Base-by-base conservation (phyloP, 768 basidiomycete genomes). In the Lactifluus pinguis region DNA sequence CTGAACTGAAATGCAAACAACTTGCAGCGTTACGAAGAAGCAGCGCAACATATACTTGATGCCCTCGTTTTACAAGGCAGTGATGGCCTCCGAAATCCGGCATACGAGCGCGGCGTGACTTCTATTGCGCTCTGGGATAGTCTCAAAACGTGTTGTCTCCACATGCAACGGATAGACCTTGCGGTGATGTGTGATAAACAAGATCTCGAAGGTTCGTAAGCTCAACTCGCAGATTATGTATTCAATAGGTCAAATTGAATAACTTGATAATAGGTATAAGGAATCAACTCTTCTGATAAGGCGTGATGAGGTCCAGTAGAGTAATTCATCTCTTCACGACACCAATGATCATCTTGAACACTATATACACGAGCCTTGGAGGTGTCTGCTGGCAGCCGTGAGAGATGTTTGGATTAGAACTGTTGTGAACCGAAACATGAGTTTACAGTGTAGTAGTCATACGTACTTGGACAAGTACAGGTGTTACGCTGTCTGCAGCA, bases 51-150 rank as follows among this genome's bases (percentile, higher is more conserved):
- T 63, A 85, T 97, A 49, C 76, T 98, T 9, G 92, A 95, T 69
- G 94, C 95, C 6, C 79, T 99, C 2, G 79, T 87, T 42, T 75
- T 98, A 29, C 97, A 99, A 72, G 90, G 95, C 62, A 83, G 82
- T 52, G 95, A 98, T 66, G 81, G 85, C 9, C 78, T 86, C n/a
- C 68, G 68, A n/a, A 79, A 76, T 3, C 67, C 72, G 61, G 79
- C 80, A 54, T 78, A 82, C 54, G 76, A 74, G 45, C 84, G 86
- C 44, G 89, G 88, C 8, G 83, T 95, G 49, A 87, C 85, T 2
- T 86, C 88, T 29, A 79, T 79, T 17, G 80, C 87, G 2, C 73
- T 98, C 44, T 98, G 95, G 95, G 89, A 92, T 54, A 90, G 87
- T 68, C 73, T 98, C 65, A 85, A 85, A 73, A 90, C 85, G 44